These are phyloP conservation scores for Botryotinia globosa DNA, from an alignment of 2,329 filamentous ascomycete species.

Conservation along the genomic window DNA sequence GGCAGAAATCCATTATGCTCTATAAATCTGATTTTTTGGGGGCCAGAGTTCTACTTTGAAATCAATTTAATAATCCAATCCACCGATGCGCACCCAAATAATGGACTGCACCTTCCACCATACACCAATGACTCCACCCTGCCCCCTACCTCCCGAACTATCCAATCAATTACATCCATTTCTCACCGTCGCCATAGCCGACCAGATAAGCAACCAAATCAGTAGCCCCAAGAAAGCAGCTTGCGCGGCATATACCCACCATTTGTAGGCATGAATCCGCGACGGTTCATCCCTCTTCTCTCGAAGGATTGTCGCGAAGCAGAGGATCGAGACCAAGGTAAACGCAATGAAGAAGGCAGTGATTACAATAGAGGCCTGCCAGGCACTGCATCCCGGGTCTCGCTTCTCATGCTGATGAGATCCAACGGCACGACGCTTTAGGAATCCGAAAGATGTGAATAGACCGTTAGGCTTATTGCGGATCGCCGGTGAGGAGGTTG, in stretches of 20 bases:
- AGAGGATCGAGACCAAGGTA: background rate
- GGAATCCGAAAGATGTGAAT: background rate
- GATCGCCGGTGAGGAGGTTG: background rate
- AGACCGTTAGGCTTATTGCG: background rate
- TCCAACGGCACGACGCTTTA: background rate
- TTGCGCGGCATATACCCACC: background rate
- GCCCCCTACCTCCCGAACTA: background rate
- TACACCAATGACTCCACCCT: background rate
- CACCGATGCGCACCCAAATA: background rate
- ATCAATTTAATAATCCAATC: background rate
- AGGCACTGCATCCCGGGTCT: background rate
- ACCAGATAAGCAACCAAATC: background rate
- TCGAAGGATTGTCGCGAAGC: background rate
- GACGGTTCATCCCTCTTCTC: background rate
- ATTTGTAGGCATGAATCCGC: background rate
- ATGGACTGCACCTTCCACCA: background rate
- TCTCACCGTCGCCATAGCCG: background rate
- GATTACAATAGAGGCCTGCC: background rate
- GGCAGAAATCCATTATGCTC: background rate
- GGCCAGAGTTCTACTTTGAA: background rate
- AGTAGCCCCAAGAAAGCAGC: background rate
- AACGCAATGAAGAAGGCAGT: constrained; percentile 1
- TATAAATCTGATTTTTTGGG: background rate
- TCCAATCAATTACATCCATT: constrained; percentile 3
- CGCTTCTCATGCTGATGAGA: background rate